phyloP scores from a whole-genome alignment of 2,329 filamentous ascomycete genomes.

The Incumbomyces delicatus region DNA sequence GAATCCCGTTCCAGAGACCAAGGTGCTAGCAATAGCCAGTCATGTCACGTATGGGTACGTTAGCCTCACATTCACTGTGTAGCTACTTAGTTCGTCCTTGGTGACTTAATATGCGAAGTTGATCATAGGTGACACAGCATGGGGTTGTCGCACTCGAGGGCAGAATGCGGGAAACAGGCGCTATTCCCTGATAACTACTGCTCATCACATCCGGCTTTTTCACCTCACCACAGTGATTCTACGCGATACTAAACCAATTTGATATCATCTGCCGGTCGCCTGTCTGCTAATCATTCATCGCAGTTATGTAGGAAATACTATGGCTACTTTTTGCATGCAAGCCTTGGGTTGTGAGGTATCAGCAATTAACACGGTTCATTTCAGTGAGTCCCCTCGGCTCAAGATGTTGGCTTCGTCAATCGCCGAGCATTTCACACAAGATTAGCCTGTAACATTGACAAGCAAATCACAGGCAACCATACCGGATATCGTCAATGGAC shows the following conservation, averaged over 20 bases:
- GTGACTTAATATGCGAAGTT: background rate
- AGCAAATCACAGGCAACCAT: slow-evolving; percentile 51
- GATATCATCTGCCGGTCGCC: too few relatives aligned
- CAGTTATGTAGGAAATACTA: slow-evolving; percentile 96
- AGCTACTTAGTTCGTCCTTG: slow-evolving; percentile 3
- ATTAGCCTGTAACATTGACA: slow-evolving; percentile 41
- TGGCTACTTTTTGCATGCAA: slow-evolving; percentile 91
- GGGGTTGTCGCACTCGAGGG: too few relatives aligned
- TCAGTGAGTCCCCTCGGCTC: slow-evolving; percentile 49
- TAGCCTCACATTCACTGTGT: slow-evolving; percentile 6
- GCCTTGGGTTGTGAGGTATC: slow-evolving; percentile 87
- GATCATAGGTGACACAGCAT: background rate
- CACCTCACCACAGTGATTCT: too few relatives aligned
- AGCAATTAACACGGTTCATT: slow-evolving; percentile 91
- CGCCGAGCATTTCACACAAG: background rate
- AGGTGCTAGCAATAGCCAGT: slow-evolving; percentile 80
- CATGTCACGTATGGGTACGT: slow-evolving; percentile 77
- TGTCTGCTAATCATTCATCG: too few relatives aligned
- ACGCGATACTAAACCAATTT: too few relatives aligned
- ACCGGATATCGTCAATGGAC: slow-evolving; percentile 84
- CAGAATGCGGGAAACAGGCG: too few relatives aligned
- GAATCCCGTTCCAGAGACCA: slow-evolving; percentile 48
- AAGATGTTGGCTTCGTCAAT: slow-evolving; percentile 5
- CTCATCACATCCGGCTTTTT: too few relatives aligned
- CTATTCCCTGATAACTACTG: too few relatives aligned